Conservation (phyloP, 2,329 filamentous ascomycete species). For the Colletotrichum sp. region DNA sequence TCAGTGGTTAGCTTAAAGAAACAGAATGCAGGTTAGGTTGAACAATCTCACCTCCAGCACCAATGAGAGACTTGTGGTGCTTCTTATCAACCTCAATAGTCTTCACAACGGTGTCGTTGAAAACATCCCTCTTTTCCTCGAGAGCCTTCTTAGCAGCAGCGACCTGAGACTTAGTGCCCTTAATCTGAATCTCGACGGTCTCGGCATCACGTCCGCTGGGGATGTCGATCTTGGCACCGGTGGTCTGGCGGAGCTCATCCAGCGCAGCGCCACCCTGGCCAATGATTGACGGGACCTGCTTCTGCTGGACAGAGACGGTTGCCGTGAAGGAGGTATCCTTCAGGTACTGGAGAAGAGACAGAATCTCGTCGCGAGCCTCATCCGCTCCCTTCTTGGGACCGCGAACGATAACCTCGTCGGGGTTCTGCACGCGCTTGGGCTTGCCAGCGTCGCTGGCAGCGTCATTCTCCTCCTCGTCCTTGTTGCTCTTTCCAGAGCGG, state of each 20-base stretch:
- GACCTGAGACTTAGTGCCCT: constrained; percentile 90
- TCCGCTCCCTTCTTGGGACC: constrained; percentile 94
- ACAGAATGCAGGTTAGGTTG: not conserved
- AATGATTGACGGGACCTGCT: constrained; percentile 92
- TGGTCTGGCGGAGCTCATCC: constrained; percentile 84
- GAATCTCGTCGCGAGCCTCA: constrained; percentile 88
- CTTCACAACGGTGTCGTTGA: constrained; percentile 87
- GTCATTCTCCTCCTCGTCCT: constrained; percentile 76
- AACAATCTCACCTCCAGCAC: constrained; percentile 74
- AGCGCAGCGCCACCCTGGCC: constrained; percentile 89
- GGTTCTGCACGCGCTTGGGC: constrained; percentile 72
- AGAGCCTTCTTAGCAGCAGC: constrained; percentile 90
- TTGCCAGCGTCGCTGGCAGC: constrained; percentile 71
- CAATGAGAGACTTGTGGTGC: constrained; percentile 89
- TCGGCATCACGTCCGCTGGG: constrained; percentile 79
- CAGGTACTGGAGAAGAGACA: constrained; percentile 86
- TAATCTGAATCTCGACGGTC: constrained; percentile 86
- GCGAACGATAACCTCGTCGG: constrained; percentile 89
- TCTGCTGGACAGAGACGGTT: constrained; percentile 85
- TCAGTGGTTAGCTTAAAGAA: constrained; percentile 40
- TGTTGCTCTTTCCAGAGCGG: constrained; percentile 63
- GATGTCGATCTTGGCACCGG: constrained; percentile 90
- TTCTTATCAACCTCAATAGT: constrained; percentile 93
- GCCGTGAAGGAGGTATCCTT: constrained; percentile 85
- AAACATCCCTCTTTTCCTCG: constrained; percentile 83